A percentile compares a stretch with the other conserved stretches of the same genome.
Conservation (phyloP, 805 yeast species). For the Lipomyces mesembrius region DNA sequence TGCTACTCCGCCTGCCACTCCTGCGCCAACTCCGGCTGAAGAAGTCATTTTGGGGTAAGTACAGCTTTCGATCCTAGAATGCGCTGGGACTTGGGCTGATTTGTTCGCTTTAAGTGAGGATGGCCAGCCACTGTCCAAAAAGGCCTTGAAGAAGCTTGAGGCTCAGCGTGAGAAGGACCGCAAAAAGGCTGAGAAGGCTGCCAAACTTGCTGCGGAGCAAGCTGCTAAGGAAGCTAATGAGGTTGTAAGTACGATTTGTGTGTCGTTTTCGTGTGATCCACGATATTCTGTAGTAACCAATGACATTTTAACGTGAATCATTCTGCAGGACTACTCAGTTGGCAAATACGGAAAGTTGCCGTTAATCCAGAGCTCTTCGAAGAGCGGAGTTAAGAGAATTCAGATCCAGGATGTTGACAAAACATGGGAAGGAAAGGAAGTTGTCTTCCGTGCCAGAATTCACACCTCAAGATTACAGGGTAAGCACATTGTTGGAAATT, state of each 20-base stretch:
- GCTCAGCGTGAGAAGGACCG: constrained; percentile 90
- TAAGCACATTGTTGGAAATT: background rate
- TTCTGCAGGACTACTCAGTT: constrained; percentile 69
- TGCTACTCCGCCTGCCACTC: constrained; percentile 22
- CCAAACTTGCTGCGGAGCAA: constrained; percentile 81
- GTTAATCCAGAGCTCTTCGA: constrained; percentile 73
- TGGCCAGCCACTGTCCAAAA: constrained; percentile 88
- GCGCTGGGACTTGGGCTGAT: background rate
- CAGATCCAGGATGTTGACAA: constrained; percentile 58
- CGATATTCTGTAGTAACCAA: background rate
- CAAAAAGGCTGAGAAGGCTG: constrained; percentile 92
- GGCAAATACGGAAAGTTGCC: constrained; percentile 90
- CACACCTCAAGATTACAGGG: constrained; percentile 92
- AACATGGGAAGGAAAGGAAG: constrained; percentile 71
- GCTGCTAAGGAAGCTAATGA: constrained; percentile 78
- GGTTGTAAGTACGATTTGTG: constrained; percentile 44
- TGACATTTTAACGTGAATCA: background rate
- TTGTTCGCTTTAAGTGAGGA: constrained; percentile 55
- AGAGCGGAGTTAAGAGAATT: constrained; percentile 68
- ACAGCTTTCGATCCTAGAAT: background rate
- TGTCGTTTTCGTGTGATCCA: background rate
- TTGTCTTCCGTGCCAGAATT: constrained; percentile 89
- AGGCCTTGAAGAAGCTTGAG: constrained; percentile 91
- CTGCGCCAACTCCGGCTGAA: constrained; percentile 8
- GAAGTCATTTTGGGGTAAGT: constrained; percentile 32